Conservation (phyloP, 768 basidiomycete genomes). For the Leccinum rimulosum region DNA sequence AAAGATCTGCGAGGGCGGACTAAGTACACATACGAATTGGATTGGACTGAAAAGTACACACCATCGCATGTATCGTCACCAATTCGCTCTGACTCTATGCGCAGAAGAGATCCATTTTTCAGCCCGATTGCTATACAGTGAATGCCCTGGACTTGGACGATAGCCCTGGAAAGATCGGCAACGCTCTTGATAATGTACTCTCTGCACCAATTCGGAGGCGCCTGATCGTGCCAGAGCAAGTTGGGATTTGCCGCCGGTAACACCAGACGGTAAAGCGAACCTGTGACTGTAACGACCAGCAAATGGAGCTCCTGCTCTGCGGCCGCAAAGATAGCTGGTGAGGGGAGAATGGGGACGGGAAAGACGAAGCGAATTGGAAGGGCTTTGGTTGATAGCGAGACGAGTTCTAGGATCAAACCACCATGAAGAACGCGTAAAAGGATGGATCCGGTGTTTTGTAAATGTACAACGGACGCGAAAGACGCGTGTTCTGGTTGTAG, state of each 20-base stretch:
- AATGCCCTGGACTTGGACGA: constrained; percentile 66
- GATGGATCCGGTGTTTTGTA: constrained; percentile 59
- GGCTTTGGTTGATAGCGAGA: constrained; percentile 65
- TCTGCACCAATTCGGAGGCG: constrained; percentile 54
- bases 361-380: constrained; percentile 76
- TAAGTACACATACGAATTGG: constrained; percentile 6
- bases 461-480: constrained; percentile 55
- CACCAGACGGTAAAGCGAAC: constrained; percentile 71
- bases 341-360: constrained; percentile 62
- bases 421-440: constrained; percentile 74
- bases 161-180: constrained; percentile 40
- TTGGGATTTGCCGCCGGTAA: constrained; percentile 55
- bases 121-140: constrained; percentile 65
- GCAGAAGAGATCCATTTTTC: constrained; percentile 60
- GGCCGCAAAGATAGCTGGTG: constrained; percentile 61
- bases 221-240: constrained; percentile 58
- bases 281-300: constrained; percentile 62
- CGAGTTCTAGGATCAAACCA: constrained; percentile 70
- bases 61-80: constrained; percentile 57
- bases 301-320: constrained; percentile 56
- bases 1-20: constrained; percentile 50
- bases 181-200: constrained; percentile 65
- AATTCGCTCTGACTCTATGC: constrained; percentile 63
- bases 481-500: constrained; percentile 72
- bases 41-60: constrained; percentile 34